Conservation (phyloP, 768 basidiomycete genomes). For the Tulasnella calospora region DNA sequence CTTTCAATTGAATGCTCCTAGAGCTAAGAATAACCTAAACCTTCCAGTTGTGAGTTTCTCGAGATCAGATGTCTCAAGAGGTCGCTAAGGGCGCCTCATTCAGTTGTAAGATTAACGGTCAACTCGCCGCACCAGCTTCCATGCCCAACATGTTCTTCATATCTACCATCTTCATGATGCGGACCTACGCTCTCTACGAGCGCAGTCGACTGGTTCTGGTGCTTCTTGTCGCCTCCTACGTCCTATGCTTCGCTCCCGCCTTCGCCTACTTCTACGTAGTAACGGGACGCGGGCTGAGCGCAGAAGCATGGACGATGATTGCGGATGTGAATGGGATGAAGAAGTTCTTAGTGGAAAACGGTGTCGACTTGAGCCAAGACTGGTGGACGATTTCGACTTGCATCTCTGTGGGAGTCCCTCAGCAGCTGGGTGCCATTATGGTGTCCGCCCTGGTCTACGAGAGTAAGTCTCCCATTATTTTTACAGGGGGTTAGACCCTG, state of each 20-base stretch:
- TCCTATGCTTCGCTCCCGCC: neutral
- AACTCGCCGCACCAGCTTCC: neutral
- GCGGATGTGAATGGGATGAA: neutral
- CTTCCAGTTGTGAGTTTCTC: neutral
- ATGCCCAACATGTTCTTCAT: neutral
- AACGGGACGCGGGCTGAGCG: neutral
- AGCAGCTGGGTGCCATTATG: neutral
- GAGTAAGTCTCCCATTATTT: neutral
- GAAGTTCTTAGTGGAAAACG: neutral
- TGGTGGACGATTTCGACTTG: neutral
- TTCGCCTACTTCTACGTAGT: neutral
- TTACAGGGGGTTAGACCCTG: neutral
- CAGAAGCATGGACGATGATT: neutral
- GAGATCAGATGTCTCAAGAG: neutral
- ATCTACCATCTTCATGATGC: constrained; percentile 1
- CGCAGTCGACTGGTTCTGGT: neutral
- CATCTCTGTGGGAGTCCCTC: neutral
- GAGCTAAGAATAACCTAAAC: neutral
- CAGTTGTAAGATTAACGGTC: neutral
- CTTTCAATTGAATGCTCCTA: neutral
- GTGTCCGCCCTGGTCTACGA: neutral
- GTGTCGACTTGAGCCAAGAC: neutral
- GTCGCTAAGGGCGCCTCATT: neutral
- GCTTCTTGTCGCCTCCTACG: neutral
- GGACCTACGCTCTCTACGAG: constrained; percentile 4